A percentile compares a stretch with the other conserved stretches of the same genome.
Conservation (phyloP, 75 land plant species). For the Azolla pinnata region DNA sequence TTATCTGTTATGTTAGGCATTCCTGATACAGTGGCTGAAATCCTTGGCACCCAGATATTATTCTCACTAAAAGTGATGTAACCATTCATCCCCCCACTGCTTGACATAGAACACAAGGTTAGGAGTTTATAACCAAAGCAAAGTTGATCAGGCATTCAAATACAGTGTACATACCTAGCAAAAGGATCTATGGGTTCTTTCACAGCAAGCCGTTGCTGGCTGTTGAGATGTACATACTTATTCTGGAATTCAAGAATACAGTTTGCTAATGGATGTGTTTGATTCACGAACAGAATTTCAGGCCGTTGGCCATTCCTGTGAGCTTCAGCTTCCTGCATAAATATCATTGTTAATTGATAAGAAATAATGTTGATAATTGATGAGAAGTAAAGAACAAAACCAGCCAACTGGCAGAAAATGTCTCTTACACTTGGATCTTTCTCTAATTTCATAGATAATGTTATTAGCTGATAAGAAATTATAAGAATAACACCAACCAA, state of each 20-base stretch:
- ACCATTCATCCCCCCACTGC: constrained; percentile 94
- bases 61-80: constrained; percentile 59
- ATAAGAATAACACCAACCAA: not conserved
- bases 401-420: not conserved
- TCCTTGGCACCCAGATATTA: constrained; percentile 71
- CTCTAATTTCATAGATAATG: no score
- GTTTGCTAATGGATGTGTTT: constrained; percentile 53
- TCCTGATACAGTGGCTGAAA: constrained; percentile 61
- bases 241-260: constrained; percentile 55
- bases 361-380: constrained; percentile 1
- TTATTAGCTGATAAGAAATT: not conserved
- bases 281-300: constrained; percentile 57
- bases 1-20: constrained; percentile 80
- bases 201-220: constrained; percentile 32
- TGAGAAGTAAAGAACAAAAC: not conserved
- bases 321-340: constrained; percentile 58
- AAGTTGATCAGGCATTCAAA: not conserved
- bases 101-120: constrained; percentile 3
- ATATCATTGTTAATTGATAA: not conserved
- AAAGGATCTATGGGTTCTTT: constrained; percentile 61
- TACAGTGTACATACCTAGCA: no score
- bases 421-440: no score
- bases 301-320: constrained; percentile 57
- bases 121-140: not conserved
- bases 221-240: constrained; percentile 34